Base-by-base conservation (phyloP, 352 stramenopile genomes). In the Peronospora destructor region DNA sequence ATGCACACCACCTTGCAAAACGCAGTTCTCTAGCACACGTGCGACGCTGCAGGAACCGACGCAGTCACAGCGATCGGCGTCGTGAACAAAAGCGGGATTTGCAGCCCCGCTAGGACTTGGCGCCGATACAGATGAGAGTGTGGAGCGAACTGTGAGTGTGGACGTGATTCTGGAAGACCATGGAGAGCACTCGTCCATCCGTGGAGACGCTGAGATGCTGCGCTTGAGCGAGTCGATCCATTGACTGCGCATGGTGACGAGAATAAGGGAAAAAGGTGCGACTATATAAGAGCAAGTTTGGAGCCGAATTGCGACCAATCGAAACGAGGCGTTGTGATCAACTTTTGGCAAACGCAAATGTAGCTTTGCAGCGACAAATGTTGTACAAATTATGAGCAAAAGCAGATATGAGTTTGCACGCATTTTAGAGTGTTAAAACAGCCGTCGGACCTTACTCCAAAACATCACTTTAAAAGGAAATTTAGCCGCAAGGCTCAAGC, bases 1-100 rank as follows among this genome's bases (percentile, higher is more conserved):
- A 62, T 92, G 81, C 43, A 90, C 68, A 55, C 81, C 78, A 59
- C 78, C 78, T 62, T 92, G 81, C 17, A 92, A 52, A 39, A 81
- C 73, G 37, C 76, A 85, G 36, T 84, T 71, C 37, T 88, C 74
- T 2, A 92, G 67, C 17, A 92, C 71, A 40, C 66, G 68, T 9
- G 64, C 37, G n/a, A 88, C 78, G 39, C 64, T 76, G 38, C 81
- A 92, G 44, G 60, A 48, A 28, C 72, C 74, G 12, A 76, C 57
- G 36, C 53, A 84, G 26, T 80, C 65, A 55, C 77, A 89, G 19
- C 69, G 71, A 21, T 85, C 73, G 7, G 57, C 30, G 19, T 71
- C 60, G 49, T 89, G 77, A 37, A 66, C 54, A 41, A 79, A 88
- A 8, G 63, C 60, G 14, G 71, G 62, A 40, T 77, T 83, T 42